A percentile compares a stretch with the other conserved stretches of the same genome.
These are phyloP conservation scores for Penicillium sclerotiorum DNA, from an alignment of 2,329 filamentous ascomycete genomes.

Conservation along the genomic window DNA sequence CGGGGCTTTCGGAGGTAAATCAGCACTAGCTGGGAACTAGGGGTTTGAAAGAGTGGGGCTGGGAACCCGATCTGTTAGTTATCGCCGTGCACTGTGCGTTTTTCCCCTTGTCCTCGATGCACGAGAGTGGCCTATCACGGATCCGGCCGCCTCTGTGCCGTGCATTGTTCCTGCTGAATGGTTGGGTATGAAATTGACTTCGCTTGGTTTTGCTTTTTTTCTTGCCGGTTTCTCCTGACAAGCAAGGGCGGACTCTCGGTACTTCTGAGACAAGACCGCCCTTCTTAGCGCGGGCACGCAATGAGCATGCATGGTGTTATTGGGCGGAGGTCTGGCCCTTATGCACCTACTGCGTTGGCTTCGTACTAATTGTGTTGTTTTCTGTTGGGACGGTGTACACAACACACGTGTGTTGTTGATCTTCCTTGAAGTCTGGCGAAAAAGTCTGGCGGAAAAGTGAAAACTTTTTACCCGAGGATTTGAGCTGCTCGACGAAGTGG, in stretches of 20 bases:
- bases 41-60: constrained; percentile 16
- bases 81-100: neutral
- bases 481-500: too few species aligned
- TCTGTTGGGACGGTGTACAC: too few species aligned
- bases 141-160: constrained; percentile 4
- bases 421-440: too few species aligned
- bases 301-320: constrained; percentile 12
- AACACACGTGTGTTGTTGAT: too few species aligned
- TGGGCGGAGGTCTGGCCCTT: too few species aligned
- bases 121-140: constrained; percentile 17
- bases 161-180: constrained; percentile 11
- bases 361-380: too few species aligned
- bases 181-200: constrained; percentile 21
- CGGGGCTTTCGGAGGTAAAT: constrained; percentile 14
- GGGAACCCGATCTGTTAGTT: constrained; percentile 16
- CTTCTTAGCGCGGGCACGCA: constrained; percentile 1
- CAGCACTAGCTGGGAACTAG: constrained; percentile 16
- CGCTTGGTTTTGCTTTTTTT: constrained; percentile 6
- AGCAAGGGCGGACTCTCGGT: constrained; percentile 17
- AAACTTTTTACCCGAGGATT: too few species aligned
- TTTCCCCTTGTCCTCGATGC: constrained; percentile 5
- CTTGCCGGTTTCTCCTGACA: constrained; percentile 6
- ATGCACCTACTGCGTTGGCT: too few species aligned
- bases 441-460: too few species aligned
- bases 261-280: constrained; percentile 20